Conservation (phyloP, 768 basidiomycete genomes). For the Leccinum longicurvipes region DNA sequence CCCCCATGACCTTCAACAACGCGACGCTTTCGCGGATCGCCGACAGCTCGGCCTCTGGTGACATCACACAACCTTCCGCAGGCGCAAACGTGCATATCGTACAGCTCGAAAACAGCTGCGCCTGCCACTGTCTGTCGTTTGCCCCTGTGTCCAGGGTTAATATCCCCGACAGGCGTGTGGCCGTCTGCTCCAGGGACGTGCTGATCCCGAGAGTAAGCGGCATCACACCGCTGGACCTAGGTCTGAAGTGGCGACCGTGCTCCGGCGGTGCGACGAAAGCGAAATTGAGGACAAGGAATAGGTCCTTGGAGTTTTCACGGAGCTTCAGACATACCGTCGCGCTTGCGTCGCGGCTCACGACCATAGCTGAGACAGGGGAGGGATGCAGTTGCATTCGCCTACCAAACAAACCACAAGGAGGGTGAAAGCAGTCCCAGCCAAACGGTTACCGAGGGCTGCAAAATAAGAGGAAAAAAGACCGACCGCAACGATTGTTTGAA, state of each 20-base stretch:
- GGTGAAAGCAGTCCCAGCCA: neutral
- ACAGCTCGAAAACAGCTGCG: slow-evolving; percentile 54
- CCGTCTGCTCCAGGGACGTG: slow-evolving; percentile 42
- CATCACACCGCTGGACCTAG: slow-evolving; percentile 25
- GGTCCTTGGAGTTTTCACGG: slow-evolving; percentile 20
- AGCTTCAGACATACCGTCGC: slow-evolving; percentile 50
- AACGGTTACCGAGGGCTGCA: neutral
- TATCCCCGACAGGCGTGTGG: slow-evolving; percentile 44
- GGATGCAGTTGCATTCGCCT: slow-evolving; percentile 25
- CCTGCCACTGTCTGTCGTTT: slow-evolving; percentile 56
- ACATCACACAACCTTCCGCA: slow-evolving; percentile 13
- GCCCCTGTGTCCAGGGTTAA: slow-evolving; percentile 47
- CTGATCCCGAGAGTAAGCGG: slow-evolving; percentile 51
- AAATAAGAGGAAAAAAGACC: neutral
- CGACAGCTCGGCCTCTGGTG: slow-evolving; percentile 21
- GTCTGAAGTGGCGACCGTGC: slow-evolving; percentile 32
- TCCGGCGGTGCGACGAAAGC: slow-evolving; percentile 39
- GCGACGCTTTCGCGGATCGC: slow-evolving; percentile 47
- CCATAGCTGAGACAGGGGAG: slow-evolving; percentile 30
- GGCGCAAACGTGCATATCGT: slow-evolving; percentile 56
- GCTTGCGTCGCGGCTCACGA: slow-evolving; percentile 62
- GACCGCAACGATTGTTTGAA: slow-evolving; percentile 32
- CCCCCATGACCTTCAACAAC: slow-evolving; percentile 39
- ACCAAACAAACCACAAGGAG: neutral
- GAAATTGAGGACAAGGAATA: slow-evolving; percentile 64